Base-by-base conservation (phyloP, 2,329 filamentous ascomycete species). In the Aspergillus niger region DNA sequence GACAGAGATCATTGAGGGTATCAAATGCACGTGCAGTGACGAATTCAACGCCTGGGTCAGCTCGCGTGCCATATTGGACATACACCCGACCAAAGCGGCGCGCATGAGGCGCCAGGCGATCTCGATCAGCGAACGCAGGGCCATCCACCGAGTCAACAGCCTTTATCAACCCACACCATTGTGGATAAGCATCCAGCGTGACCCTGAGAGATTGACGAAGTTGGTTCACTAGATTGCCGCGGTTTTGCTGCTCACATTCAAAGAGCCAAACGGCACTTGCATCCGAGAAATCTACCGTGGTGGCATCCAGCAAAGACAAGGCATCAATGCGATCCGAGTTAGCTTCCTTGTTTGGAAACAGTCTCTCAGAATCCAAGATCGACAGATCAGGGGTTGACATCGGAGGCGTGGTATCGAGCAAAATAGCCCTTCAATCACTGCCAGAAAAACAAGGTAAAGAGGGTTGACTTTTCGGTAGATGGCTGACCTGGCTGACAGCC, bases 191-290 rank as follows among this genome's bases (percentile, higher is more conserved):
- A 30, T 63, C 51, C 7, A 70, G 58, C 1, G 63, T 57, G 20
- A 58, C 44, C 28, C 8, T 22, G 3, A 69, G 61, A 4, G 64
- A 65, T 11, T 56, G 53, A 15, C 63, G 64, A 15, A 69, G 63
- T 48, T 63, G 64, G 3, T 63, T 50, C 7, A 55, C 36, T 5
- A 66, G 28, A 36, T 64, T 26, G 39, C 62, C 63, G 7, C 39
- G 49, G 20, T 55, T 30, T n/a, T n/a, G 47, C 43, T 22, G 51
- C n/a, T 24, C 58, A 47, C 71, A 66, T 36, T 80, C 70, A 58
- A 72, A 82, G 7, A 81, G 74, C 80, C 80, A 83, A 17, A 81
- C 74, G 3, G 78, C 79, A 20, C 72, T 76, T 7, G 77, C 77
- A 4, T 74, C 63, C 1, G 73, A 57, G 61, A 81, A 83, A 3